These are phyloP conservation scores for Hondaea fermentalgiana DNA, from an alignment of 108 stramenopile genomes.

Conservation along the genomic window DNA sequence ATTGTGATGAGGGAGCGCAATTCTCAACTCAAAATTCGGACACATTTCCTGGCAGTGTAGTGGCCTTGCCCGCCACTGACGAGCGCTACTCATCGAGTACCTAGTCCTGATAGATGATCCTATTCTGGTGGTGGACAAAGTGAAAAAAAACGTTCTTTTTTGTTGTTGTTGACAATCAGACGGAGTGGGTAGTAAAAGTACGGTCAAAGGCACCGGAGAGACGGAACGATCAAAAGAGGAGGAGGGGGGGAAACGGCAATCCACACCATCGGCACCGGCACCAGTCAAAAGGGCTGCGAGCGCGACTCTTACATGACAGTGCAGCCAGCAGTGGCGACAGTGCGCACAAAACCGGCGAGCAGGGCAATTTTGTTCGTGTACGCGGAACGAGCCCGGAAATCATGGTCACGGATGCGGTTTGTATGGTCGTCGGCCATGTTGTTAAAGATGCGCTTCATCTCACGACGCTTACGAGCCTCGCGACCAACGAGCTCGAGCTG, in stretches of 20 bases:
- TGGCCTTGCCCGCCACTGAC: neutral
- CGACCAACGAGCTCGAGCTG: neutral
- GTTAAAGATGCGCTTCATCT: conserved; percentile 9
- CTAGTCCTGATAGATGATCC: no score
- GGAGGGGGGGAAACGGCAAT: neutral
- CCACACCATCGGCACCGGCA: no score
- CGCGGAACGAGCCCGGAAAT: neutral
- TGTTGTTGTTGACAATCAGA: no score
- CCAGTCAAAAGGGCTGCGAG: neutral
- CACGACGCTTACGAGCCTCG: neutral
- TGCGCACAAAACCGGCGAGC: conserved; percentile 15
- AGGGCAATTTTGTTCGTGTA: conserved; percentile 11
- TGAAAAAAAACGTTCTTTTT: no score
- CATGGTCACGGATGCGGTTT: neutral
- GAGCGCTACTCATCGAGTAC: no score
- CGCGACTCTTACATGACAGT: neutral
- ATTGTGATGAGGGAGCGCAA: neutral
- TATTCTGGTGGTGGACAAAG: no score
- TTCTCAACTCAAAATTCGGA: neutral
- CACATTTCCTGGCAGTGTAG: neutral
- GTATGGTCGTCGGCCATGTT: neutral
- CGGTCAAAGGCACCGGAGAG: neutral
- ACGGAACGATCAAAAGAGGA: neutral
- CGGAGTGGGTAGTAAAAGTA: no score
- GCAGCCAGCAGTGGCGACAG: conserved; percentile 8